Percentiles rank a stretch among this genome's conserved stretches.
These are phyloP conservation scores for Nitzschia palea DNA, from an alignment of 108 stramenopile genomes.

Conservation along the genomic window DNA sequence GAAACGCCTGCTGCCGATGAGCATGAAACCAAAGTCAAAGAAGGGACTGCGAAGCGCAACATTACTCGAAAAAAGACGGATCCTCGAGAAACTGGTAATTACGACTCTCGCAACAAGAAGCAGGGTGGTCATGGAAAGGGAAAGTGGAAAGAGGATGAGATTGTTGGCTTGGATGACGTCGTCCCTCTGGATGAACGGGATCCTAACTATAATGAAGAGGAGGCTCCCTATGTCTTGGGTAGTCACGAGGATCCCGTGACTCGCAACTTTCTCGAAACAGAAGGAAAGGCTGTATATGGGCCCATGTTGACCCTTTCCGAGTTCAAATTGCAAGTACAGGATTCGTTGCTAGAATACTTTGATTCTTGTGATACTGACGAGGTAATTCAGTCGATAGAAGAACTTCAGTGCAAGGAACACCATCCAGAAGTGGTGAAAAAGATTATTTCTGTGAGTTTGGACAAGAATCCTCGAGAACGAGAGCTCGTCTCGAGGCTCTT, in stretches of 20 bases:
- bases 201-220: slow-evolving; percentile 79
- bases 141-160: slow-evolving; percentile 56
- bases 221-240: slow-evolving; percentile 57
- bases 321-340: slow-evolving; percentile 79
- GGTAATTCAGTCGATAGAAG: slow-evolving; percentile 72
- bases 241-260: slow-evolving; percentile 54
- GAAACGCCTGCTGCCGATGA: slow-evolving; percentile 10
- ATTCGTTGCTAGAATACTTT: slow-evolving; percentile 71
- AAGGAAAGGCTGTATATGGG: slow-evolving; percentile 65
- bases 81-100: slow-evolving; percentile 48
- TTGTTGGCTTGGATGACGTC: slow-evolving; percentile 30
- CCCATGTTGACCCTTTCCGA: slow-evolving; percentile 81
- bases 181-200: slow-evolving; percentile 70
- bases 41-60: slow-evolving; percentile 75
- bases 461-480: slow-evolving; percentile 80
- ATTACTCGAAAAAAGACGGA: slow-evolving; percentile 84
- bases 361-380: slow-evolving; percentile 80
- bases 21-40: slow-evolving; percentile 70
- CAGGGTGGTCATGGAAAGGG: slow-evolving; percentile 86
- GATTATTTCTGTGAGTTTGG: slow-evolving; percentile 76
- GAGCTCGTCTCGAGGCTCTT: slow-evolving; percentile 85
- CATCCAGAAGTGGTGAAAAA: slow-evolving; percentile 82
- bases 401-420: slow-evolving; percentile 73
- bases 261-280: slow-evolving; percentile 20
- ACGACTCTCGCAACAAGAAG: slow-evolving; percentile 73